Conservation (phyloP, 805 yeast genomes). For the Zygoascus tannicola region DNA sequence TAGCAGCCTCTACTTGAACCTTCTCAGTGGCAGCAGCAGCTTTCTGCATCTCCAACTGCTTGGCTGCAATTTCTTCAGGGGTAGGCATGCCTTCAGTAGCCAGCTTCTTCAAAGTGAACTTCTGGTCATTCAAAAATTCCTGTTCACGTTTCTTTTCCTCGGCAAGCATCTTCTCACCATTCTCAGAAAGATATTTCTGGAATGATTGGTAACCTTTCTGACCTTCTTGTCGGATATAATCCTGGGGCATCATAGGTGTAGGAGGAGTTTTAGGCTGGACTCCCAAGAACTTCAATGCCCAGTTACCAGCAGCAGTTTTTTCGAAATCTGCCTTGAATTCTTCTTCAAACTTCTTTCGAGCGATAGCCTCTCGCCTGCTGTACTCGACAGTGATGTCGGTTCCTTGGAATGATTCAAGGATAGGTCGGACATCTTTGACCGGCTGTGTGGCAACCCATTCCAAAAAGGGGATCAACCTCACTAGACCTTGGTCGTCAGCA, state of each 20-base stretch:
- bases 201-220: slow-evolving; percentile 79
- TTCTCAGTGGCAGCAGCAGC: slow-evolving; percentile 2
- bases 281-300: slow-evolving; percentile 58
- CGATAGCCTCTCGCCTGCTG: slow-evolving; percentile 60
- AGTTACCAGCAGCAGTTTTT: slow-evolving; percentile 30
- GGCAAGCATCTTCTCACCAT: slow-evolving; percentile 47
- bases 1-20: neutral
- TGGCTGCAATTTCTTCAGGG: slow-evolving; percentile 27
- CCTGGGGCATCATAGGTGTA: slow-evolving; percentile 73
- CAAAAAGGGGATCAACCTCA: slow-evolving; percentile 79
- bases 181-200: slow-evolving; percentile 76
- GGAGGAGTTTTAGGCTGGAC: slow-evolving; percentile 40
- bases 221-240: slow-evolving; percentile 82
- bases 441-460: slow-evolving; percentile 89
- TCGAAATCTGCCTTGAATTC: slow-evolving; percentile 34
- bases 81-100: slow-evolving; percentile 55
- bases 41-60: slow-evolving; percentile 6
- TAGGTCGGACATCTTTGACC: slow-evolving; percentile 82
- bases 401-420: slow-evolving; percentile 62
- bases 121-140: slow-evolving; percentile 74
- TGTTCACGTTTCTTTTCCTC: slow-evolving; percentile 42
- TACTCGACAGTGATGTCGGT: slow-evolving; percentile 71
- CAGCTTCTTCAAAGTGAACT: slow-evolving; percentile 73
- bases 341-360: slow-evolving; percentile 52
- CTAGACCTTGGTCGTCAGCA: slow-evolving; percentile 64